Evolutionary conservation across 257 asterid genomes (phyloP).

Genomic region (Gentiana straminea): DNA sequence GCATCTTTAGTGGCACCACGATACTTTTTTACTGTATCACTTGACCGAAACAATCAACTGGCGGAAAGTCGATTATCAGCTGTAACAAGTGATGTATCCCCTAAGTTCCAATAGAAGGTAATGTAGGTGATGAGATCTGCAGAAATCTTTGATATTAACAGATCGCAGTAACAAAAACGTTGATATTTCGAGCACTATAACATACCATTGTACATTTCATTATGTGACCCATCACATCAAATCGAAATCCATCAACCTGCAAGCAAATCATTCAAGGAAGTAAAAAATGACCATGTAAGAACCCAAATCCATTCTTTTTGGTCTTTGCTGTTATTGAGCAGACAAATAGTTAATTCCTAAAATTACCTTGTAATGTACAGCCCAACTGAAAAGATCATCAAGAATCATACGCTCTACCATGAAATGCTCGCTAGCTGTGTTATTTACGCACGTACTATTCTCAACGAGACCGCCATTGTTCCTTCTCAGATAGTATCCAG

Average conservation of each 20-base stretch:
- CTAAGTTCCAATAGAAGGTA: background rate
- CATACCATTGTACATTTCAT: slow-evolving; percentile 90
- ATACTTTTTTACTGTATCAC: too few relatives aligned
- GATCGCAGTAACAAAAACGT: background rate
- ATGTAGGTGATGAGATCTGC: too few relatives aligned
- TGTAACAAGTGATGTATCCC: background rate
- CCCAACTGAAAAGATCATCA: slow-evolving; percentile 89
- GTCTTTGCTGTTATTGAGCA: background rate
- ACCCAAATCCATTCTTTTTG: too few relatives aligned
- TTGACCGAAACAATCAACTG: too few relatives aligned
- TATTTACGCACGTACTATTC: slow-evolving; percentile 78
- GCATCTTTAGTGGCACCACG: too few relatives aligned
- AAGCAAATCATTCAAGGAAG: slow-evolving; percentile 5
- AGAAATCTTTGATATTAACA: background rate
- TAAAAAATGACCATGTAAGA: too few relatives aligned
- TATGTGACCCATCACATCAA: slow-evolving; percentile 96
- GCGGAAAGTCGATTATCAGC: too few relatives aligned
- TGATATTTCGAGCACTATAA: slow-evolving; percentile 16
- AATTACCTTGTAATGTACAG: slow-evolving; percentile 66
- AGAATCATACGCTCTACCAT: slow-evolving; percentile 90
- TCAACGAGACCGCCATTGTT: slow-evolving; percentile 75
- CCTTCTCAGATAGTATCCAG: slow-evolving; percentile 92
- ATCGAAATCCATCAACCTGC: slow-evolving; percentile 98
- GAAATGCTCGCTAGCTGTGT: slow-evolving; percentile 94
- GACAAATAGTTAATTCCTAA: slow-evolving; percentile 4